Evolutionary conservation across 805 yeast species (phyloP).

Genomic region (Hermanozyma aechmeae): DNA sequence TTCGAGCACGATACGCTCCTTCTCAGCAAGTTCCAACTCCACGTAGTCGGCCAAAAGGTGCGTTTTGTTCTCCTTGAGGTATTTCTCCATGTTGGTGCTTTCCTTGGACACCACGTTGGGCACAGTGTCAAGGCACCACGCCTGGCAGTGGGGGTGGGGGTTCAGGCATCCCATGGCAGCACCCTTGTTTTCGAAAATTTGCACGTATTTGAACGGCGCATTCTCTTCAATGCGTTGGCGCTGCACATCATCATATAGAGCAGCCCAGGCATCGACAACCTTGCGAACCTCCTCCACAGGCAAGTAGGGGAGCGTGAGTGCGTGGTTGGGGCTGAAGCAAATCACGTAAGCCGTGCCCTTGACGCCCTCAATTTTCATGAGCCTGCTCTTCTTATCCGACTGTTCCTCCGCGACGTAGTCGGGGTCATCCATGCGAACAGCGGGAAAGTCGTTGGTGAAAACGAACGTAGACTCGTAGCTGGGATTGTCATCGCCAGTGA

Average conservation of each 20-base stretch:
- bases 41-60: slow-evolving; percentile 60
- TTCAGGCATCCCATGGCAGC: slow-evolving; percentile 77
- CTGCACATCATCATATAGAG: slow-evolving; percentile 37
- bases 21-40: slow-evolving; percentile 40
- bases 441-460: slow-evolving; percentile 63
- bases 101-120: slow-evolving; percentile 64
- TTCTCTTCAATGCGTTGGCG: slow-evolving; percentile 22
- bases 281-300: slow-evolving; percentile 25
- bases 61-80: slow-evolving; percentile 27
- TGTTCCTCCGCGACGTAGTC: slow-evolving; percentile 18
- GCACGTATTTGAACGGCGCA: slow-evolving; percentile 49
- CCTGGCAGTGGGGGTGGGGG: slow-evolving; percentile 79
- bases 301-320: slow-evolving; percentile 60
- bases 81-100: slow-evolving; percentile 40
- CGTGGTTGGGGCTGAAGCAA: slow-evolving; percentile 65
- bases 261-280: slow-evolving; percentile 57
- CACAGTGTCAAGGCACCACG: slow-evolving; percentile 59
- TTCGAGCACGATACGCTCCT: slow-evolving; percentile 43
- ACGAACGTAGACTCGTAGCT: slow-evolving; percentile 47
- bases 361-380: slow-evolving; percentile 49
- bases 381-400: slow-evolving; percentile 21
- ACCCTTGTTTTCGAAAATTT: slow-evolving; percentile 72
- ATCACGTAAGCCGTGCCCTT: slow-evolving; percentile 63
- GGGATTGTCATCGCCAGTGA: slow-evolving; percentile 52
- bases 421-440: slow-evolving; percentile 53